Evolutionary conservation across 371 early-diverging fungal genomes (phyloP).

Genomic region (Neoconidiobolus thromboides): DNA sequence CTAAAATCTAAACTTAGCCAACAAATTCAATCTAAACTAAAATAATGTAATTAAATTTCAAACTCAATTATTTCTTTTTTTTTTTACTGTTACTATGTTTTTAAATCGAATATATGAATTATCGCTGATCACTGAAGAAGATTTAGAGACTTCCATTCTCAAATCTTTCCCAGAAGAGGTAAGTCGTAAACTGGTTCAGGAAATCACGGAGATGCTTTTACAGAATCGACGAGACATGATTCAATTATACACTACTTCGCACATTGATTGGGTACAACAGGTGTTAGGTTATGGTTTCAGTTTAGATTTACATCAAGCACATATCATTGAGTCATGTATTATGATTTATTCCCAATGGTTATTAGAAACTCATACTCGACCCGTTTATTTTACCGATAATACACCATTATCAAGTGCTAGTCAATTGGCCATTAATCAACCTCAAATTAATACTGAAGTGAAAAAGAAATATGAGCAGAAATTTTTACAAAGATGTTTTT

Average conservation of each 20-base stretch:
- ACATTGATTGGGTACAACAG: slow-evolving; percentile 71
- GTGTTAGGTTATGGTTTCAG: slow-evolving; percentile 62
- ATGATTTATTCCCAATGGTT: slow-evolving; percentile 64
- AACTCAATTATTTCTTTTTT: no score
- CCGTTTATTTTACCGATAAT: slow-evolving; percentile 11
- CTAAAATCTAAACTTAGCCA: no score
- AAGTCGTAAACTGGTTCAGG: slow-evolving; percentile 14
- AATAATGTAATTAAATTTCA: no score
- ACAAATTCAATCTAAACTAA: no score
- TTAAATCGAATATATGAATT: neutral
- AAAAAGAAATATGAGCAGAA: neutral
- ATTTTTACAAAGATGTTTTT: neutral
- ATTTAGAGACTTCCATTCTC: neutral
- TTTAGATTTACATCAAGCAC: slow-evolving; percentile 25
- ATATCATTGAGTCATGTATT: slow-evolving; percentile 29
- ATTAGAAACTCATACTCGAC: slow-evolving; percentile 36
- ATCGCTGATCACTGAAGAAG: neutral
- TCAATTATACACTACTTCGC: slow-evolving; percentile 37
- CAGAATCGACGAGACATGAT: slow-evolving; percentile 20
- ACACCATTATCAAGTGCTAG: no score
- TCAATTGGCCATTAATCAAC: no score
- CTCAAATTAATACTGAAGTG: no score
- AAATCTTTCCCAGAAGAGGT: neutral
- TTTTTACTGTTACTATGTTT: neutral
- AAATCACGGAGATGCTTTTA: slow-evolving; percentile 18